Base-by-base conservation (phyloP, 495 filamentous ascomycete species). In the Podospora anserina region DNA sequence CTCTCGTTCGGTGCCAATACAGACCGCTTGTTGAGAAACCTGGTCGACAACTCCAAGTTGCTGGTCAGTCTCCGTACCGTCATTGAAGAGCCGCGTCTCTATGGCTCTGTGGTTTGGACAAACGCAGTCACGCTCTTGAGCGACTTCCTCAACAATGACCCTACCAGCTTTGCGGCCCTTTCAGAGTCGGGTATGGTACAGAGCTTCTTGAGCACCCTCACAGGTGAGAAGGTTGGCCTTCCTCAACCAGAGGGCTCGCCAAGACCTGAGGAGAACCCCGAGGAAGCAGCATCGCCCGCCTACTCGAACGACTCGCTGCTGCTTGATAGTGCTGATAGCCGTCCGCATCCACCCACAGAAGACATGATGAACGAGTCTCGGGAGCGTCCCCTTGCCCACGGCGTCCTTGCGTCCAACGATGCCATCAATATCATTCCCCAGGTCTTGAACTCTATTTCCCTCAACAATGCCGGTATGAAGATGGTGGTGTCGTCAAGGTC, bases 111-210 rank as follows among this genome's bases (percentile, higher is more conserved):
- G 70, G 92, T 97, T 18, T 99, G 96, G 96, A 96, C 92, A 66
- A 91, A 91, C 74, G 90, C 92, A 19, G 91, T 95, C 66, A 91
- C 89, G 70, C 93, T 98, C 71, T 83, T 98, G 30, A 94, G 91
- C 78, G 94, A 90, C 74, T 98, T 98, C 82, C 97, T 99, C 68
- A 96, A 99, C 78, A 97, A 98, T 75, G 96, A 99, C 73, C 96
- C 96, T 2, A 98, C 96, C 4, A 99, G 96, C 74, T 98, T 97
- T 75, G 88, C 91, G 30, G 92, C 96, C 19, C 93, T 99, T 71
- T 91, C 91, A 19, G 96, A 99, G 81, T 93, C 96, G 60, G 95
- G 95, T 32, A 83, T 98, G 63, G 92, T 93, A 68, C 89, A 90
- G 75, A 91, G 87, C 65, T 88, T 97, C 58, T 84, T 99, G 26